Evolutionary conservation across 1,284 basidiomycete species (phyloP).

Genomic region (Pseudozyma flocculosa): DNA sequence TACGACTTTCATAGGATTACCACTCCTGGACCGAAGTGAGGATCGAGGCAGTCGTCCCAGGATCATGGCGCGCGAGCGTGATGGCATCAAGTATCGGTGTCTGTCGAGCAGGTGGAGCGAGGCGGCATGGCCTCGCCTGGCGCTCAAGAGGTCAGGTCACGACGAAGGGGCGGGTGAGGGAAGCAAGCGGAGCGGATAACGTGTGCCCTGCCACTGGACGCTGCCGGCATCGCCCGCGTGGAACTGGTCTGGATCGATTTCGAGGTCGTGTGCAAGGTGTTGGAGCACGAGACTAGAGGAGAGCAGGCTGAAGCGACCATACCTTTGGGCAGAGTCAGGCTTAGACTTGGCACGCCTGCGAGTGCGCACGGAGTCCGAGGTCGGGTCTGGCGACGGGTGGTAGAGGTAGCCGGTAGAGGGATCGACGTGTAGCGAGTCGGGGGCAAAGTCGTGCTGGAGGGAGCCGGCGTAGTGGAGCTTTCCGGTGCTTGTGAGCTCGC

Average conservation of each 20-base stretch:
- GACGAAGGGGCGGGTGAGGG: too few species aligned
- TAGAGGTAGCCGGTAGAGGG: slow-evolving; percentile 51
- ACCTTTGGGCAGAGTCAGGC: neutral
- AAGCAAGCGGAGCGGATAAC: slow-evolving; percentile 2
- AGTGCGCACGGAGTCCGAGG: neutral
- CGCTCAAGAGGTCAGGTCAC: too few species aligned
- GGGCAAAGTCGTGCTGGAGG: slow-evolving; percentile 33
- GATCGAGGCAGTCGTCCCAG: too few species aligned
- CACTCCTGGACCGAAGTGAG: too few species aligned
- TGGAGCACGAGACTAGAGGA: slow-evolving; percentile 46
- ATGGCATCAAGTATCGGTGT: too few species aligned
- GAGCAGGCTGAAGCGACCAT: slow-evolving; percentile 48
- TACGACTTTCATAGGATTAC: too few species aligned
- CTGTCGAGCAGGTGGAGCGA: too few species aligned
- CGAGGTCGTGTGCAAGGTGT: slow-evolving; percentile 33
- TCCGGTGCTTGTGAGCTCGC: slow-evolving; percentile 31
- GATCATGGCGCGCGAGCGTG: too few species aligned
- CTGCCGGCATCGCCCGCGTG: slow-evolving; percentile 17
- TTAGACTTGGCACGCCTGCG: neutral
- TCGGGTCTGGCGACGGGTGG: slow-evolving; percentile 49
- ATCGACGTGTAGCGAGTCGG: slow-evolving; percentile 40
- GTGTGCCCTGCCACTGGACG: slow-evolving; percentile 22
- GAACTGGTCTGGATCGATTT: slow-evolving; percentile 26
- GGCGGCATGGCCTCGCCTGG: too few species aligned
- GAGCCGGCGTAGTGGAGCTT: slow-evolving; percentile 50